Evolutionary conservation across 2,329 filamentous ascomycete species (phyloP), one percentile per base, ranked within the genome.

Genomic region (Botrytis deweyae): DNA sequence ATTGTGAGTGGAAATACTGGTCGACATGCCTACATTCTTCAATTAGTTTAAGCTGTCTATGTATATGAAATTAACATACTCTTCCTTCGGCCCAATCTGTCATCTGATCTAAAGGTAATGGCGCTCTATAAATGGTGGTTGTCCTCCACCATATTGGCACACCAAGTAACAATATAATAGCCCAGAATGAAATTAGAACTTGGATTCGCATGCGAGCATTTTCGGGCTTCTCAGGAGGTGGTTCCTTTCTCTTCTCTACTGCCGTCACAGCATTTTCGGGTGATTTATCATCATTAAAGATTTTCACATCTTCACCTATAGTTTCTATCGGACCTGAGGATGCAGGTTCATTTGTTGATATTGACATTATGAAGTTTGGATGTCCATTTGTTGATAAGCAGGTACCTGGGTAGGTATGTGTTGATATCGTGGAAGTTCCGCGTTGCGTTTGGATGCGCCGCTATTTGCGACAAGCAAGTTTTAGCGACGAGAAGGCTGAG

Each of bases 141-240:
- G 96, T 98, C 82, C 90, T 91, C 90, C 94, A 97, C 96, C 96
- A 99, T 88, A 97, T 91, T 73, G 96, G 96, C 77, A 99, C 82
- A 4, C 96, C 96, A 9, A 99, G 84, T 44, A 92, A 88, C 10
- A 97, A 81, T 10, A 97, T 93, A 55, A 98, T 90, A 8, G 90
- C 85, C 96, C 96, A 99, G 83, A 98, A 98, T 14, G 95, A 95
- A 75, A 93, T 82, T 76, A 99, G 90, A 69, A 98, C 92, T 76
- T 87, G 86, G 66, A 89, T 89, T 72, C 96, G 91, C 74, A 91
- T 89, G 80, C 88, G 89, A 70, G 91, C 85, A 76, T 92, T 90
- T 77, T 91, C 87, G 33, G 88, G 84, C 76, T 89, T 91, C 84
- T 98, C 95, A 44, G 93, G 91, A 55, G 95, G 93, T n/a, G 93